Evolutionary conservation across 2,329 filamentous ascomycete species (phyloP).

Genomic region (Cercospora sp.): DNA sequence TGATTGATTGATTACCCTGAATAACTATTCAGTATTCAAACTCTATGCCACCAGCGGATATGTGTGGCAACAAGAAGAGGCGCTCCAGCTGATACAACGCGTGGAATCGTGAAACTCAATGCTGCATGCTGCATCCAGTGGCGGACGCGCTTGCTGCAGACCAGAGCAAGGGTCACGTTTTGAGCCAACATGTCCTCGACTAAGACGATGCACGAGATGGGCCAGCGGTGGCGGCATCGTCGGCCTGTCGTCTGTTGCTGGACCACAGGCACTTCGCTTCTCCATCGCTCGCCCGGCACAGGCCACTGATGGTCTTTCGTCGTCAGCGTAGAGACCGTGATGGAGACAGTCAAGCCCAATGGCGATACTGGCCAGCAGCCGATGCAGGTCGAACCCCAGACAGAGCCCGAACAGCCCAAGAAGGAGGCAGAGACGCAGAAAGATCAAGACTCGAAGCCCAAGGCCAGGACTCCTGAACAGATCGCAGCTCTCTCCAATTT

Average conservation of each 20-base stretch:
- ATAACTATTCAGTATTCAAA: no score
- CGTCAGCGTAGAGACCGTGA: not conserved
- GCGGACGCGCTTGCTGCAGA: not conserved
- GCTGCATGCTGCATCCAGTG: not conserved
- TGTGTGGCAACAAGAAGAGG: not conserved
- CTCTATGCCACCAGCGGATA: not conserved
- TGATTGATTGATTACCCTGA: no score
- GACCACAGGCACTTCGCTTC: not conserved
- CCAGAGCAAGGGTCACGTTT: not conserved
- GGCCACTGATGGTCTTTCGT: not conserved
- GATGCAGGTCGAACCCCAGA: not conserved
- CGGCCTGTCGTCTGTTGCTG: not conserved
- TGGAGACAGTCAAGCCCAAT: not conserved
- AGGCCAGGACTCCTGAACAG: not conserved
- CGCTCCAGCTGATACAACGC: not conserved
- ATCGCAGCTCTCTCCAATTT: not conserved
- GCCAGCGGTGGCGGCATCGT: not conserved
- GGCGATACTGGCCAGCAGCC: not conserved
- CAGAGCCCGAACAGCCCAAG: not conserved
- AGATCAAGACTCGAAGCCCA: not conserved
- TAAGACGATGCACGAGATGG: no score
- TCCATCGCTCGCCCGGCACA: no score
- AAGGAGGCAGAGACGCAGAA: not conserved
- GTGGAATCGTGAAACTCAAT: not conserved
- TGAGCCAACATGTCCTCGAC: not conserved